These are phyloP conservation scores for Penicillium goetzii DNA, from an alignment of 495 filamentous ascomycete genomes.

Conservation along the genomic window DNA sequence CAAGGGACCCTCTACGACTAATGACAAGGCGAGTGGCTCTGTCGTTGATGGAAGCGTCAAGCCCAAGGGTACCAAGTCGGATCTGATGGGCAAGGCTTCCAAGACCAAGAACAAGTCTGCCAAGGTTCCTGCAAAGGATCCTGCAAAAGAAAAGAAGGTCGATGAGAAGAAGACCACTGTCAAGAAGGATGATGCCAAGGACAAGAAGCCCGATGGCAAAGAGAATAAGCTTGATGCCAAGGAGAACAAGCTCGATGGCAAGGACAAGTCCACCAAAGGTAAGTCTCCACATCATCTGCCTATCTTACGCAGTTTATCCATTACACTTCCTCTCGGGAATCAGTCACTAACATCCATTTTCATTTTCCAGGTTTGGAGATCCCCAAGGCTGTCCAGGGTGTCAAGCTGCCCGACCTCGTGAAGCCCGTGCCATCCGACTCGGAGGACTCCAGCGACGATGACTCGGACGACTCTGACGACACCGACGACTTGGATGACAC, in stretches of 20 bases:
- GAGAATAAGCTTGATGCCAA: neutral
- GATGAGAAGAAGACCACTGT: neutral
- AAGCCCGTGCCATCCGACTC: neutral
- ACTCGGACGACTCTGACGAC: neutral
- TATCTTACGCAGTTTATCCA: neutral
- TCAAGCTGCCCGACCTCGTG: neutral
- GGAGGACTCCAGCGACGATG: neutral
- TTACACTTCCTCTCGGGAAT: neutral
- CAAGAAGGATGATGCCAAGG: neutral
- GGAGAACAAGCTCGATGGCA: neutral
- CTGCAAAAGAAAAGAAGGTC: neutral
- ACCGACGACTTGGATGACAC: neutral
- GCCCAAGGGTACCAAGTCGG: neutral
- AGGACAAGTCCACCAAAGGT: conserved; percentile 6
- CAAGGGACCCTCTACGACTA: neutral
- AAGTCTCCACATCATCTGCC: neutral
- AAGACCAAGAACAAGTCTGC: neutral
- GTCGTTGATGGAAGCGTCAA: neutral
- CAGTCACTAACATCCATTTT: neutral
- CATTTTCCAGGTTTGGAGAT: neutral
- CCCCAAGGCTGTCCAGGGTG: neutral
- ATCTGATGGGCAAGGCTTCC: neutral
- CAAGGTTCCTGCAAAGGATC: neutral
- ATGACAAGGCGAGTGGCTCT: neutral
- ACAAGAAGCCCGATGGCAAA: neutral